Evolutionary conservation across 257 asterid species (phyloP).

Genomic region (Jaltomata sinuosa): DNA sequence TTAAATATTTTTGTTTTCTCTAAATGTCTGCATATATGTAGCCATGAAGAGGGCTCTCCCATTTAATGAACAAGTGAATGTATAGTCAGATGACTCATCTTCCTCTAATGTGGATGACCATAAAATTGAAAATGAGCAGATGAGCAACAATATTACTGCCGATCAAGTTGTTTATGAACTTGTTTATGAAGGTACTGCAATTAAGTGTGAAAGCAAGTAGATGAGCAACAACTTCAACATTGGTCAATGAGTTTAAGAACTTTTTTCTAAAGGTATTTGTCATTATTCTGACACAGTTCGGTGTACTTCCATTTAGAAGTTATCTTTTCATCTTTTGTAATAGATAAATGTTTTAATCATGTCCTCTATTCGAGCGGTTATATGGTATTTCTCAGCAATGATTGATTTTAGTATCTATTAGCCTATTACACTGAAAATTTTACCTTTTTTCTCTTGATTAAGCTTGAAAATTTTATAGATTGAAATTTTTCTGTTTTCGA

Average conservation of each 20-base stretch:
- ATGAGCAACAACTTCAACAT: not conserved
- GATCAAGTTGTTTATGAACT: conserved; percentile 20
- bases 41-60: conserved; percentile 26
- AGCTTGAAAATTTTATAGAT: not conserved
- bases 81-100: conserved; percentile 53
- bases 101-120: conserved; percentile 28
- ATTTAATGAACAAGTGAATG: conserved; percentile 35
- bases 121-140: conserved; percentile 3
- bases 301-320: not conserved
- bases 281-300: not conserved
- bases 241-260: conserved; percentile 20
- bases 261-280: conserved; percentile 36
- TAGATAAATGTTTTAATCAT: not conserved
- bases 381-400: not conserved
- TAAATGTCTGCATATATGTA: not conserved
- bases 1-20: not conserved
- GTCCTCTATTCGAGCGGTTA: not conserved
- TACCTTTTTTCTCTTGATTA: not conserved
- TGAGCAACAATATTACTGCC: not conserved
- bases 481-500: not conserved
- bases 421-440: not conserved
- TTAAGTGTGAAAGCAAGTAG: conserved; percentile 5
- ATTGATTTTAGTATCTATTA: not conserved
- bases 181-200: conserved; percentile 35
- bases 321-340: not conserved